Evolutionary conservation across 1,284 basidiomycete species (phyloP), one percentile per base, ranked within the genome.

Genomic region (Meira miltonrushii): DNA sequence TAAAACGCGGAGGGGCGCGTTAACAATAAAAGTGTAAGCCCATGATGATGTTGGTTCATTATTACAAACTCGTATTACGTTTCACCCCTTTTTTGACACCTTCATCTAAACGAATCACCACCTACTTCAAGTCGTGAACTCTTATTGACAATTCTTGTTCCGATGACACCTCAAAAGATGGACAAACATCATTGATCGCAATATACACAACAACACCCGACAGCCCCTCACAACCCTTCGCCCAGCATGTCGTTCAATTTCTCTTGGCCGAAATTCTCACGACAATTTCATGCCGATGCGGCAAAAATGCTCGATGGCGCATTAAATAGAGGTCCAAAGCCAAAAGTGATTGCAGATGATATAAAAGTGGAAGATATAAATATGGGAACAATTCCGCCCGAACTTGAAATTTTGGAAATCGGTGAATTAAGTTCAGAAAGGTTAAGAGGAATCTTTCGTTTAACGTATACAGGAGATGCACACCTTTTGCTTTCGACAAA

Each of bases 301-400:
- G 67, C 63, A 15, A 54, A 63, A 54, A 74, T 72, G 62, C 72
- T 77, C 54, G 68, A 69, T 57, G 66, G 61, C 55, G 88, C 82
- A 46, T 69, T 78, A 57, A 78, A 78, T 39, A 64, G 67, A 39
- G 75, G 75, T 1, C 68, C 71, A 2, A 97, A 96, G 78, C 95
- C 95, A 1, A 92, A 92, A 37, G 89, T 98, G 72, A 98, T 98
- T 73, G 93, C 92, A 60, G 95, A 95, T 79, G 87, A 86, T 79
- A 98, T 99, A 68, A 89, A 95, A 77, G 95, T 99, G 37, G 89
- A 96, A 59, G 94, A 97, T 79, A 82, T 99, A 33, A 88, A 93
- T 80, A 98, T 99, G 94, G 95, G 95, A 44, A 92, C 89, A 1
- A 89, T 96, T 82, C 94, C 95, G 19, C 95, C 95, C 46, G 94